These are phyloP conservation scores for Hypoxylon sp. DNA, from an alignment of 2,329 filamentous ascomycete genomes.

Conservation along the genomic window DNA sequence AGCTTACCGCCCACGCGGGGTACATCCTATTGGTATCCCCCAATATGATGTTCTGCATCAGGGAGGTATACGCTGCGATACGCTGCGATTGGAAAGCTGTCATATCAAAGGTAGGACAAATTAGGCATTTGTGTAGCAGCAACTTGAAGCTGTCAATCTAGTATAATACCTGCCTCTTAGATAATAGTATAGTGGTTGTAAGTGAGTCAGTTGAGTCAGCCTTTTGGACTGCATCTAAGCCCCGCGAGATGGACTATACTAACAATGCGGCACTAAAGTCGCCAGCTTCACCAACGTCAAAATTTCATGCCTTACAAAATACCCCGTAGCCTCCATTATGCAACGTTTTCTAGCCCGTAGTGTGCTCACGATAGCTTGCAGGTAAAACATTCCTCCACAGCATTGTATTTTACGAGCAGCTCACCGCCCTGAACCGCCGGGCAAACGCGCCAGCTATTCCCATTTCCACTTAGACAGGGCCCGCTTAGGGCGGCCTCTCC, in stretches of 20 bases:
- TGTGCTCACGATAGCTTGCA: conserved; percentile 21
- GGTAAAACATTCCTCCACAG: no score
- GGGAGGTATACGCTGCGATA: conserved; percentile 1
- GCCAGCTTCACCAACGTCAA: conserved; percentile 1
- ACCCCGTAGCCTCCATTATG: conserved; percentile 9
- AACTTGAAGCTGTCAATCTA: conserved; percentile 6
- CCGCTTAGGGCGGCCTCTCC: conserved; percentile 35
- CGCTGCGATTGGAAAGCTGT: conserved; percentile 9
- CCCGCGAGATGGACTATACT: conserved; percentile 1
- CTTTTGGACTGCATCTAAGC: not conserved
- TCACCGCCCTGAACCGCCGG: conserved; percentile 41
- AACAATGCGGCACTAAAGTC: not conserved
- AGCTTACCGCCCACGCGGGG: conserved; percentile 41
- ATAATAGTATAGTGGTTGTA: not conserved
- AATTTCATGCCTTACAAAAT: conserved; percentile 12
- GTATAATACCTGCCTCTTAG: conserved; percentile 4
- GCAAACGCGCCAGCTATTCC: conserved; percentile 23
- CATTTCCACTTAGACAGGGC: conserved; percentile 22
- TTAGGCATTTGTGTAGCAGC: conserved; percentile 5
- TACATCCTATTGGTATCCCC: conserved; percentile 38
- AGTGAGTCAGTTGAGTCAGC: conserved; percentile 18
- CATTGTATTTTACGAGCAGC: conserved; percentile 18
- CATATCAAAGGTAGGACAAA: conserved; percentile 4
- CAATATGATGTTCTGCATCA: conserved; percentile 18
- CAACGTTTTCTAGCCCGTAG: conserved; percentile 21